Evolutionary conservation across 495 filamentous ascomycete species (phyloP).

Genomic region (Cercophora sp.): DNA sequence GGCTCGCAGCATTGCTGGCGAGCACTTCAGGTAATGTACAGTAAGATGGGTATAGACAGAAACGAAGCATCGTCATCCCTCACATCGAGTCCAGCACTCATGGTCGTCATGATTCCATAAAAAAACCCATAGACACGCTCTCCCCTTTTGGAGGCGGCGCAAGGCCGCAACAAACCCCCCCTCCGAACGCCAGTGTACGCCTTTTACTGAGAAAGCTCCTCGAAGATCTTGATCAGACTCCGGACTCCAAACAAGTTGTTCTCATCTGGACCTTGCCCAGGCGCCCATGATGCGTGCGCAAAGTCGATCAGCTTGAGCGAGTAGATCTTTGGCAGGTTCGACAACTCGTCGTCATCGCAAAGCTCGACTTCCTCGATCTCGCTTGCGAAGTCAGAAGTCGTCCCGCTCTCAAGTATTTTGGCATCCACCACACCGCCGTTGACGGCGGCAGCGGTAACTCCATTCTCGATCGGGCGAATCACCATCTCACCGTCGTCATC

Average conservation of each 20-base stretch:
- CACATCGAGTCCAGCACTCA: no score
- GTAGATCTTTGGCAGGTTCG: slow-evolving; percentile 67
- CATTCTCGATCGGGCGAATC: slow-evolving; percentile 10
- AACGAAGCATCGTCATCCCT: no score
- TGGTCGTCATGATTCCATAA: neutral
- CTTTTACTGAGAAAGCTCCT: slow-evolving; percentile 48
- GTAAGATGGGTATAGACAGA: no score
- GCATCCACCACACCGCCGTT: slow-evolving; percentile 23
- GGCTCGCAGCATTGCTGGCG: no score
- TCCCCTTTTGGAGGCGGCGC: neutral
- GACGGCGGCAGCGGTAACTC: slow-evolving; percentile 3
- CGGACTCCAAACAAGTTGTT: slow-evolving; percentile 74
- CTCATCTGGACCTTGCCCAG: slow-evolving; percentile 82
- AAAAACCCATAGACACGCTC: neutral
- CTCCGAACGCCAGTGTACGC: neutral
- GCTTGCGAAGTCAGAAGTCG: slow-evolving; percentile 1
- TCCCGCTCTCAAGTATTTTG: neutral
- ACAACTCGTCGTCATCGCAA: slow-evolving; percentile 59
- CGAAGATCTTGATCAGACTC: slow-evolving; percentile 67
- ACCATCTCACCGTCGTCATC: slow-evolving; percentile 33
- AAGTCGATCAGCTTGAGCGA: slow-evolving; percentile 92
- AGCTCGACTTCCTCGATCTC: slow-evolving; percentile 16
- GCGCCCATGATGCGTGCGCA: slow-evolving; percentile 85
- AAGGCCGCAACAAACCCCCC: neutral
- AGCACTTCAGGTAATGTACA: no score